Evolutionary conservation across 2,329 filamentous ascomycete genomes (phyloP), one percentile per base, ranked within the genome.

Genomic region (Venturia pyrina): DNA sequence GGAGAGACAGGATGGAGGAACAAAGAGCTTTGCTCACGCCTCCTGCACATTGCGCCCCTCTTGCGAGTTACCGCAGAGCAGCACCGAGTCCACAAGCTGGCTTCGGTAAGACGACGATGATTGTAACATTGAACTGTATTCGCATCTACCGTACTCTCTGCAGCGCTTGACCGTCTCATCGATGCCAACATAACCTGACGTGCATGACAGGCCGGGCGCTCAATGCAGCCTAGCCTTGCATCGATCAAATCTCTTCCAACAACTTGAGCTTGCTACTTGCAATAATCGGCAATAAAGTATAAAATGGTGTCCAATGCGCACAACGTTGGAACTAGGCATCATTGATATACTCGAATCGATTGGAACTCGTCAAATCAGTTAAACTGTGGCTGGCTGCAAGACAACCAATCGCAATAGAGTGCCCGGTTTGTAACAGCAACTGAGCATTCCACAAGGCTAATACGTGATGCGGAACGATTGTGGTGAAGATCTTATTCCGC

Each of bases 181-280:
- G 53, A 37, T 34, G 28, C 53, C 53, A 59, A 59, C 53, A 59
- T 59, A 37, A 59, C 32, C 53, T 59, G 53, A 59, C 53, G 53
- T 59, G 28, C 53, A 59, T 59, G 53, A 37, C 53, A 37, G 53
- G 53, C 53, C 28, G 53, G 53, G 32, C 28, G 53, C 53, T 37
- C 7, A 37, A 37, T 59, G 28, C 32, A 59, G 53, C 28, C 28
- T 59, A 59, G 53, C 28, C 24, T 34, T 37, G 32, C 17, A 59
- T 59, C n/a, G 53, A 37, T 37, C 28, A 5, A 59, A 37, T 32
- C 21, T 17, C 32, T 28, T 59, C 15, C 28, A 59, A 37, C 21
- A n/a, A 37, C 32, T 40, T 59, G 17, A 28, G 11, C 24, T 17
- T 32, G 24, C 13, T 56, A 59, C 53, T 59, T 37, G 53, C n/a